These are phyloP conservation scores for Psilocybe subaeruginosa DNA, from an alignment of 768 basidiomycete genomes.

Conservation along the genomic window DNA sequence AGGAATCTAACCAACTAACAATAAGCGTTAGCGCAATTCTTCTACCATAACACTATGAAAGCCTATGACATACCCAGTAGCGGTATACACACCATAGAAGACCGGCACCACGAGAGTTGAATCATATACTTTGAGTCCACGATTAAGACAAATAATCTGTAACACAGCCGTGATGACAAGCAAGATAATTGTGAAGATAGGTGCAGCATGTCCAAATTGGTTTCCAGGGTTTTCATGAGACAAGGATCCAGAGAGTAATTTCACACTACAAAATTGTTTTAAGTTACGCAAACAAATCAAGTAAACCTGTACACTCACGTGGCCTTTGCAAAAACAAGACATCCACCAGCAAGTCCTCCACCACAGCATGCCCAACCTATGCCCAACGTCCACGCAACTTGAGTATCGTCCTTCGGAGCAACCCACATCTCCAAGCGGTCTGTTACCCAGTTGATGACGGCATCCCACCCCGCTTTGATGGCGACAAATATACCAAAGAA, in stretches of 20 bases:
- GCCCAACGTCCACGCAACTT: conserved; percentile 88
- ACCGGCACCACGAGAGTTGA: conserved; percentile 92
- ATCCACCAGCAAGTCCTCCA: conserved; percentile 87
- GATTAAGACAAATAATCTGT: conserved; percentile 92
- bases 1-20: conserved; percentile 48
- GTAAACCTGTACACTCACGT: conserved; percentile 49
- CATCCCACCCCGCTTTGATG: conserved; percentile 43
- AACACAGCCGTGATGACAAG: conserved; percentile 77
- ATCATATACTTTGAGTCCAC: conserved; percentile 88
- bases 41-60: background rate
- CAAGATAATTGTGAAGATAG: conserved; percentile 75
- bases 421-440: conserved; percentile 76
- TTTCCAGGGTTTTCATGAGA: conserved; percentile 85
- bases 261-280: conserved; percentile 53
- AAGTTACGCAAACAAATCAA: background rate
- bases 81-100: conserved; percentile 93
- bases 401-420: conserved; percentile 79
- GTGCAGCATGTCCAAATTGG: conserved; percentile 81
- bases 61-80: conserved; percentile 58
- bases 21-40: conserved; percentile 3
- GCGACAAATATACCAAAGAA: conserved; percentile 24
- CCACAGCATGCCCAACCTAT: conserved; percentile 95
- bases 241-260: conserved; percentile 74
- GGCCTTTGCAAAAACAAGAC: conserved; percentile 81
- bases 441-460: conserved; percentile 53